These are phyloP conservation scores for Thermochaetoides thermophila DNA, from an alignment of 495 filamentous ascomycete genomes.

Conservation along the genomic window DNA sequence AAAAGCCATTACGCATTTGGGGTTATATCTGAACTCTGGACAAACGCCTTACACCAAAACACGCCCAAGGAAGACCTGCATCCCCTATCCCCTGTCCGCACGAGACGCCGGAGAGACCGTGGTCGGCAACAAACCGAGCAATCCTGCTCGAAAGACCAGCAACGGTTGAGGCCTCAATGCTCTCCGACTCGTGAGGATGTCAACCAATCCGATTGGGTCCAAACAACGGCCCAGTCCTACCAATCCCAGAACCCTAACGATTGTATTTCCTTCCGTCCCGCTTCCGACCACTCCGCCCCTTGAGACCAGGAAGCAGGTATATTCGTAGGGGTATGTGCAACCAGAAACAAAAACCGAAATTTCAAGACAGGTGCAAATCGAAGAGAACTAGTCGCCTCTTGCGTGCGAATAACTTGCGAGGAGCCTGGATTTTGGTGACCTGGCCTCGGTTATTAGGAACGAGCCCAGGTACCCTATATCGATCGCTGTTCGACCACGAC, in stretches of 20 bases:
- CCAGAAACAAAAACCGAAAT: slow-evolving; percentile 3
- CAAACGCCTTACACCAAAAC: no score
- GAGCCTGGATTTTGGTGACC: no score
- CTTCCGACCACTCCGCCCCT: slow-evolving; percentile 2
- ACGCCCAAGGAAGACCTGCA: no score
- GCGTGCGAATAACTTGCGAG: no score
- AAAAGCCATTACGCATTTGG: no score
- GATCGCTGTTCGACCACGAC: no score
- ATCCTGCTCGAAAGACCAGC: background rate
- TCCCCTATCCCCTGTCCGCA: no score
- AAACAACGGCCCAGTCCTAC: background rate
- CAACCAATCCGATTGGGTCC: background rate
- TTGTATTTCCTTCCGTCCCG: background rate
- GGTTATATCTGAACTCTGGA: no score
- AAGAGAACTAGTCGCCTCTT: background rate
- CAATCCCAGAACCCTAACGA: background rate
- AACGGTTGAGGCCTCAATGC: background rate
- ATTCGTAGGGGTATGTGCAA: slow-evolving; percentile 10
- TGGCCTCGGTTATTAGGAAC: no score
- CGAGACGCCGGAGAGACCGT: no score
- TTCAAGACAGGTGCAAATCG: slow-evolving; percentile 9
- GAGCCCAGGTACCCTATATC: no score
- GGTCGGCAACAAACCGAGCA: no score
- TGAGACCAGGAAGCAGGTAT: slow-evolving; percentile 2
- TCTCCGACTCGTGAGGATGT: background rate